Evolutionary conservation across 192 early-diverging fungal species (phyloP), one percentile per base, ranked within the genome.

Genomic region (Coemansia sp.): DNA sequence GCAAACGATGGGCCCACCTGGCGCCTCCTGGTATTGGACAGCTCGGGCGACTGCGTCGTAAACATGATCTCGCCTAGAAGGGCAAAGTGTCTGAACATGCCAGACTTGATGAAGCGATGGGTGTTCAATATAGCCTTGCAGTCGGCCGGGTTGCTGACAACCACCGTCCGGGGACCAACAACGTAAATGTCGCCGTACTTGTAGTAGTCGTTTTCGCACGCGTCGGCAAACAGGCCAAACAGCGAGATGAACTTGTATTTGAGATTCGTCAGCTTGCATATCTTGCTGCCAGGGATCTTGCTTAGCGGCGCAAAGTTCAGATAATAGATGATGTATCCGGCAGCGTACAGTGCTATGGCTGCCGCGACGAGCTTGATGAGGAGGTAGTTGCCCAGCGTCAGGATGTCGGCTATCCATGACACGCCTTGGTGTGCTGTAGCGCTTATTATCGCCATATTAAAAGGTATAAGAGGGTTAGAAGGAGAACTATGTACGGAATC

Each of bases 301-400:
- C 72, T 49, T 9, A 71, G 65, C 6, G 77, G 72, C 2, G 77
- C 60, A 36, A 71, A 63, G 23, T 35, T 48, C 9, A 75, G 62
- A 16, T 26, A 23, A 64, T 74, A 79, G 51, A 67, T 8, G 44
- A 55, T 21, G 33, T 15, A 15, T 12, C 39, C 7, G 5, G 39
- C 12, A 0, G 39, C 39, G 6, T 41, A 41, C 7, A 41, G 5
- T 6, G 12, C 39, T 7, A 41, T 7, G 39, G 12, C 1, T 41
- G 39, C 39, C 39, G 39, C 39, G 7, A 41, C 7, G 12, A 41
- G 7, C 12, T 41, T 12, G 39, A 12, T 12, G 7, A 41, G 9
- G 0, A 41, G 12, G 12, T 41, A 41, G 39, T 41, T 41, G 6
- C 9, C 7, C 1, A 11, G 39, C 6, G 39, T 12, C 12, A 41